Evolutionary conservation across 1,139 yeast genomes (phyloP), one percentile per base, ranked within the genome.

Genomic region (Scheffersomyces segobiensis): DNA sequence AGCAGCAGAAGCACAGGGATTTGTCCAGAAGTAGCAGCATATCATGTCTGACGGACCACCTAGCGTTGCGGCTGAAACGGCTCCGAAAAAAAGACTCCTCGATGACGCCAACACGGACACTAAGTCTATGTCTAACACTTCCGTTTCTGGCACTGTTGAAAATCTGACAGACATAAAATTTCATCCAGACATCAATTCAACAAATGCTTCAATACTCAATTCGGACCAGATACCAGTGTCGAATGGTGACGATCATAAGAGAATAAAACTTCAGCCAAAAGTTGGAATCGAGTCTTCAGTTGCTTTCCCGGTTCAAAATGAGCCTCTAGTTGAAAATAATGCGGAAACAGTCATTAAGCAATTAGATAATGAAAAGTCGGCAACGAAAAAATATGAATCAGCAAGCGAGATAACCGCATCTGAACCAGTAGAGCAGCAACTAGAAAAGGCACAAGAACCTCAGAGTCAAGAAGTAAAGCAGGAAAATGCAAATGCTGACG

Each of bases 381-480:
- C 2, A 32, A 12, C 42, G 42, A 8, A 32, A 7, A 14, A 32
- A 32, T 2, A 32, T 32, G 42, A 12, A 32, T 4, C 17, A 32
- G 42, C 17, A 32, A 32, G 2, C 42, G 12, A 32, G 42, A 32
- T 32, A 10, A 8, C 42, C 17, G 12, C 17, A 32, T 32, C 17
- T 10, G 17, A 32, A 10, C 42, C 42, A 32, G 42, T 8, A 32
- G 12, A 32, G 42, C 42, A 32, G 17, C 4, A 7, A 32, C 17
- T 14, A 12, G 42, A 32, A 32, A 14, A 10, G 12, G 42, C 42
- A 32, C n/a, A n/a, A n/a, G 12, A 32, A 32, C 17, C 42, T 14
- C 26, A 20, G 48, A 39, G 55, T 46, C 56, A 49, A 52, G 46
- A 21, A 46, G 47, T 57, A 42, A 51, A 50, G 42, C 32, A 48